Conservation (phyloP, 2,329 filamentous ascomycete species). For the Pyricularia grisea region DNA sequence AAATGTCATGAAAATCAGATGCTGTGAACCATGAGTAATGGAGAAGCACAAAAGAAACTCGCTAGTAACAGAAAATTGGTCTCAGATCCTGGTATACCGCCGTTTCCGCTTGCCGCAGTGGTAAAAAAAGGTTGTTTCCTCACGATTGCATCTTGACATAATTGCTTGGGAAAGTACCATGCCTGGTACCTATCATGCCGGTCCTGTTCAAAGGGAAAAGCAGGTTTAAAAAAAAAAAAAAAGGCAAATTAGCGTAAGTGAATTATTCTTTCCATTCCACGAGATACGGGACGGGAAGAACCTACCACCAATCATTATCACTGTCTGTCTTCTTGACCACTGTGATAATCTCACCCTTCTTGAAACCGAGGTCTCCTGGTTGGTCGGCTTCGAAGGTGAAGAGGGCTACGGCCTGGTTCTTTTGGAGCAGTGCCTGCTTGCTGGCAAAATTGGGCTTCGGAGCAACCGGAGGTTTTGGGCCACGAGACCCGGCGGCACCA, state of each 20-base stretch:
- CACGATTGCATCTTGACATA: constrained; percentile 58
- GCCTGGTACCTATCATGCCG: constrained; percentile 71
- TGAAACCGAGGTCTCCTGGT: constrained; percentile 85
- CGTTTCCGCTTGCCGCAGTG: background rate
- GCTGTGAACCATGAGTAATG: no score
- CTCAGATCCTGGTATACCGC: background rate
- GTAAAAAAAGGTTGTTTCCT: background rate
- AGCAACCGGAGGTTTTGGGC: constrained; percentile 68
- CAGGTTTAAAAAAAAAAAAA: no score
- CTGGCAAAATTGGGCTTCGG: constrained; percentile 77
- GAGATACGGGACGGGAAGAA: constrained; percentile 12
- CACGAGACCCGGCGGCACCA: constrained; percentile 16
- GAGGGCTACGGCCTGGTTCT: constrained; percentile 80
- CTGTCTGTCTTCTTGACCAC: constrained; percentile 92
- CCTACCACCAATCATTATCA: constrained; percentile 88
- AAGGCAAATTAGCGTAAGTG: background rate
- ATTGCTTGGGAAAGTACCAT: constrained; percentile 89
- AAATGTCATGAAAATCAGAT: no score
- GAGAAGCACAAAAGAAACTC: no score
- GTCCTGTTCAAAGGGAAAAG: constrained; percentile 46
- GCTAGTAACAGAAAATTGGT: background rate
- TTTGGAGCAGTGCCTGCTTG: constrained; percentile 45
- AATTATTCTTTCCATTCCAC: background rate
- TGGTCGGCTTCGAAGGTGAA: constrained; percentile 95
- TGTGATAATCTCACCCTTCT: constrained; percentile 81